These are phyloP conservation scores for Nakataea oryzae DNA, from an alignment of 2,329 filamentous ascomycete genomes.

Conservation along the genomic window DNA sequence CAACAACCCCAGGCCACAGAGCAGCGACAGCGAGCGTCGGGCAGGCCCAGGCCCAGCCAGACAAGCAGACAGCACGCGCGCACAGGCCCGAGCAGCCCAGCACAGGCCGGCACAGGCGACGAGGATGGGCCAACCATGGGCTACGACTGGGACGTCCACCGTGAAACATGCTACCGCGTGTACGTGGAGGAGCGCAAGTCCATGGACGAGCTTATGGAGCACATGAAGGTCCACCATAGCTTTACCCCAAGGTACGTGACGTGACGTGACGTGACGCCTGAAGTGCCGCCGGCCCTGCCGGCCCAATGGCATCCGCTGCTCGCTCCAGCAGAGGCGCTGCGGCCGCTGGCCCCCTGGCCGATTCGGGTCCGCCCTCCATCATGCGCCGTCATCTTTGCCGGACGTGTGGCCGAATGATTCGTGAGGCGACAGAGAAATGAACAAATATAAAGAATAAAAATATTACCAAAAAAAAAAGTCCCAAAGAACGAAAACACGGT, in stretches of 20 bases:
- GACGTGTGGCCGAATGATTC: too few relatives aligned
- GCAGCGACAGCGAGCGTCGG: too few relatives aligned
- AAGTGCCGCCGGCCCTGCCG: neutral
- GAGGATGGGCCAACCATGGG: constrained; percentile 21
- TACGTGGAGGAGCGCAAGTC: constrained; percentile 69
- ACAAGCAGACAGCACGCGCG: neutral
- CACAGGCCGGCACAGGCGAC: neutral
- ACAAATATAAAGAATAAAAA: neutral
- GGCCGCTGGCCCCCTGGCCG: neutral
- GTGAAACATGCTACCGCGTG: constrained; percentile 40
- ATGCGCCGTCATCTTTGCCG: neutral
- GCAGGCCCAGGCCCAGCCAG: neutral
- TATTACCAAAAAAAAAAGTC: neutral
- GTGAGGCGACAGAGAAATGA: too few relatives aligned
- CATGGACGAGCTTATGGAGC: constrained; percentile 64
- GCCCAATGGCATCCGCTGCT: neutral
- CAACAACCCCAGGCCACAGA: neutral
- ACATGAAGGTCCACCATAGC: constrained; percentile 52
- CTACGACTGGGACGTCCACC: constrained; percentile 35
- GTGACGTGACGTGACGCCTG: too few relatives aligned
- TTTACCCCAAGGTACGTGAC: constrained; percentile 64
- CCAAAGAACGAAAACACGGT: neutral
- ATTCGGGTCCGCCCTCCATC: neutral
- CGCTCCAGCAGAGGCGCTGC: too few relatives aligned
- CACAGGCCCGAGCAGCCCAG: neutral